phyloP scores from a whole-genome alignment of 2,329 filamentous ascomycete species.

The Venturia asperata region DNA sequence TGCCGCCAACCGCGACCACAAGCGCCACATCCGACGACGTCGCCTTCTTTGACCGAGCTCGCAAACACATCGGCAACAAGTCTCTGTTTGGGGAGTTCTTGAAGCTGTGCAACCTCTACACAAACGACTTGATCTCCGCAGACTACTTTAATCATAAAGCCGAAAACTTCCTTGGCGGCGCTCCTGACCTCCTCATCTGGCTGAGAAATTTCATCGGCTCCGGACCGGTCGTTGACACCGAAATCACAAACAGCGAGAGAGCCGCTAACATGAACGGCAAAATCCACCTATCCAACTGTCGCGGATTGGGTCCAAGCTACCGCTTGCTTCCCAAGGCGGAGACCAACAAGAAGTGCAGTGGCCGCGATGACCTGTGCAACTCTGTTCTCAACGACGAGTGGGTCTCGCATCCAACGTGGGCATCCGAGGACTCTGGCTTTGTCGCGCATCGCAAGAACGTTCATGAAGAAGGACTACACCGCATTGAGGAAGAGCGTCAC shows the following conservation, averaged over 20 bases:
- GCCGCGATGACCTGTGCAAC: constrained; percentile 88
- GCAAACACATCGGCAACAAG: constrained; percentile 92
- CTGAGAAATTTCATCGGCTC: constrained; percentile 80
- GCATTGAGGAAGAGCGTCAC: constrained; percentile 95
- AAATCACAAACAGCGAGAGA: constrained; percentile 71
- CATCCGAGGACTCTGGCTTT: constrained; percentile 94
- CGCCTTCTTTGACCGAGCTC: constrained; percentile 89
- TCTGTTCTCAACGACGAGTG: constrained; percentile 94
- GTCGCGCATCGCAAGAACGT: constrained; percentile 96
- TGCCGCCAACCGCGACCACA: constrained; percentile 50
- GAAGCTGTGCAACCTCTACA: constrained; percentile 94
- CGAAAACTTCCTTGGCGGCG: constrained; percentile 77
- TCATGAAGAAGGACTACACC: constrained; percentile 86
- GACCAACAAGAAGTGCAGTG: constrained; percentile 83
- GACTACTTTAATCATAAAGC: constrained; percentile 77
- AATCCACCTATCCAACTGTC: constrained; percentile 91
- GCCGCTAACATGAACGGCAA: constrained; percentile 68
- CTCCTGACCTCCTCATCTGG: constrained; percentile 79
- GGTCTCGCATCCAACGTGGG: constrained; percentile 98
- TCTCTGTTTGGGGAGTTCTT: constrained; percentile 91
- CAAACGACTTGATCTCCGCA: constrained; percentile 83
- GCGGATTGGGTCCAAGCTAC: constrained; percentile 93
- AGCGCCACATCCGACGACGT: constrained; percentile 78
- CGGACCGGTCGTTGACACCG: constrained; percentile 52
- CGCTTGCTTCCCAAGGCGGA: constrained; percentile 86